Conservation (phyloP, 1,284 basidiomycete species). For the Tetrapyrgos nigripes region DNA sequence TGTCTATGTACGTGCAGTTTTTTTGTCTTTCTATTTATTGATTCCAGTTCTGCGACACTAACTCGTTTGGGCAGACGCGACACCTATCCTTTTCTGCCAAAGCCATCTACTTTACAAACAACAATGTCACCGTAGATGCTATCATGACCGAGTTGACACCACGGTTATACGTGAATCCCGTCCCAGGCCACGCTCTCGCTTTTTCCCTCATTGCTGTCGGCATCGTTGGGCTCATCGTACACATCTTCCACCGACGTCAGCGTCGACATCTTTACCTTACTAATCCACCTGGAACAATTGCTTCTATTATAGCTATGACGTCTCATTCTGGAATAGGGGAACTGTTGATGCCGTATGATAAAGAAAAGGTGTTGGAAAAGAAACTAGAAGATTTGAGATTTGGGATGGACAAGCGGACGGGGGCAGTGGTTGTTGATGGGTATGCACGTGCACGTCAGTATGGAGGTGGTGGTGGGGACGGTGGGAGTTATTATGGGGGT, state of each 20-base stretch:
- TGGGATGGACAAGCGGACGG: conserved; percentile 61
- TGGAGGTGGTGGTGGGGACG: background rate
- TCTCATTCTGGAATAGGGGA: conserved; percentile 68
- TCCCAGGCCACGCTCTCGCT: conserved; percentile 57
- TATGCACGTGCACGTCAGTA: background rate
- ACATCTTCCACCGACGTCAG: conserved; percentile 51
- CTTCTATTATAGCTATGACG: conserved; percentile 58
- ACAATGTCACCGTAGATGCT: conserved; percentile 43
- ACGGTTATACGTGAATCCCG: conserved; percentile 56
- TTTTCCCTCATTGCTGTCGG: conserved; percentile 53
- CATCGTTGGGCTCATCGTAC: conserved; percentile 48
- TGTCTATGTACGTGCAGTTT: conserved; percentile 55
- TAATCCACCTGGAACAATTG: conserved; percentile 65
- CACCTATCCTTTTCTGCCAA: conserved; percentile 62
- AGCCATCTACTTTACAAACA: conserved; percentile 57
- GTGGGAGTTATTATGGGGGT: background rate
- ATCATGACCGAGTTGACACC: conserved; percentile 46
- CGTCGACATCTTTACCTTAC: conserved; percentile 59
- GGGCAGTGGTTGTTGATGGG: conserved; percentile 65
- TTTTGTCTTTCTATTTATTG: conserved; percentile 8
- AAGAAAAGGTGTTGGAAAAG: conserved; percentile 44
- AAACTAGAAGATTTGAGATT: conserved; percentile 64
- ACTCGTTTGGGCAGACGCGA: conserved; percentile 48
- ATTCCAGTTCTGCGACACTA: background rate
- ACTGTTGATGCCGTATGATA: conserved; percentile 65